phyloP scores from a whole-genome alignment of 805 yeast genomes.

The Tetrapisispora fleetii region DNA sequence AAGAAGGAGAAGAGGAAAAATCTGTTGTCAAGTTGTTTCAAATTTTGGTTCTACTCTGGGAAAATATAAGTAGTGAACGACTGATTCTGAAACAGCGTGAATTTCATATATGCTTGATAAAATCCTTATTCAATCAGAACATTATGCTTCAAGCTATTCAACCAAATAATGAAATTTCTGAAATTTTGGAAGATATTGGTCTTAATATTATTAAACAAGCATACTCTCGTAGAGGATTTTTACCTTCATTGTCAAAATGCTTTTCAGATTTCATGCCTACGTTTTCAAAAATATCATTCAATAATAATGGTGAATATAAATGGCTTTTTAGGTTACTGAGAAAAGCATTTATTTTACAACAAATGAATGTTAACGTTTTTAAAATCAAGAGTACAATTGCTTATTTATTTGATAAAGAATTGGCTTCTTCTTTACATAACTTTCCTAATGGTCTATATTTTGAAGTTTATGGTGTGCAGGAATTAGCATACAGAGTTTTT shows the following conservation, averaged over 20 bases:
- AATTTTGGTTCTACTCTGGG: constrained; percentile 45
- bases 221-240: constrained; percentile 54
- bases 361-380: constrained; percentile 48
- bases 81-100: constrained; percentile 54
- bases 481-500: constrained; percentile 42
- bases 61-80: constrained; percentile 44
- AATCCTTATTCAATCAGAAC: constrained; percentile 36
- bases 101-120: constrained; percentile 49
- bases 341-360: constrained; percentile 38
- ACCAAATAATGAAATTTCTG: constrained; percentile 16
- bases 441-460: constrained; percentile 33
- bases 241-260: constrained; percentile 47
- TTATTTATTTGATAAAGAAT: constrained; percentile 37
- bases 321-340: constrained; percentile 49
- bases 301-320: constrained; percentile 10
- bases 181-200: constrained; percentile 20
- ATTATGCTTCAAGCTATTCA: constrained; percentile 34
- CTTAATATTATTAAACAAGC: constrained; percentile 39
- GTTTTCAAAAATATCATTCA: constrained; percentile 30
- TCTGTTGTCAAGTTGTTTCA: constrained; percentile 12
- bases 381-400: constrained; percentile 51
- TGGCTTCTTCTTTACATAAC: constrained; percentile 23
- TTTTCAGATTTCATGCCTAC: constrained; percentile 37
- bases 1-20: neutral
- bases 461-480: constrained; percentile 47